These are phyloP conservation scores for Dactylonectria estremocensis DNA, from an alignment of 2,329 filamentous ascomycete species.

Conservation along the genomic window DNA sequence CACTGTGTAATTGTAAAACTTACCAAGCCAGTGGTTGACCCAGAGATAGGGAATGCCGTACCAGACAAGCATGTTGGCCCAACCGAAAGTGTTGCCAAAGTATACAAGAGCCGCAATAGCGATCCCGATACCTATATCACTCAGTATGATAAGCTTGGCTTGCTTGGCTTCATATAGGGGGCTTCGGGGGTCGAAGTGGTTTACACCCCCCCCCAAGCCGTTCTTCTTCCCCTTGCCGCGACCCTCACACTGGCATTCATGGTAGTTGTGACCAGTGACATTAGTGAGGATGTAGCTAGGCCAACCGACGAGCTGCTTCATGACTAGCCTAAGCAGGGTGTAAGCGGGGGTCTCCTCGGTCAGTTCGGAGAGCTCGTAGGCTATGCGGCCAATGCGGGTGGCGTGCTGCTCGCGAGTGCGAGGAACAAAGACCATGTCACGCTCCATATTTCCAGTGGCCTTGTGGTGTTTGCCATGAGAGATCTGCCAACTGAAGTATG, in stretches of 20 bases:
- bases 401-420: conserved; percentile 89
- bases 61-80: conserved; percentile 91
- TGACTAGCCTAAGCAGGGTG: conserved; percentile 80
- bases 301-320: conserved; percentile 94
- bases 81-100: conserved; percentile 85
- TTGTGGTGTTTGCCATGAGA: conserved; percentile 99
- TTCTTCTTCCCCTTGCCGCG: conserved; percentile 94
- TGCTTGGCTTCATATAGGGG: conserved; percentile 94
- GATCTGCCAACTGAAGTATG: conserved; percentile 99
- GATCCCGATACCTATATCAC: conserved; percentile 84
- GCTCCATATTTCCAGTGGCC: conserved; percentile 95
- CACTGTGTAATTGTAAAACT: conserved; percentile 53
- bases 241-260: conserved; percentile 91
- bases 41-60: conserved; percentile 96
- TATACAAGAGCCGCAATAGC: conserved; percentile 73
- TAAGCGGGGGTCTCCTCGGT: conserved; percentile 94
- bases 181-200: conserved; percentile 92
- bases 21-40: conserved; percentile 99
- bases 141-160: conserved; percentile 87
- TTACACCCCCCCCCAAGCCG: conserved; percentile 83
- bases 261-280: conserved; percentile 96
- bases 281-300: conserved; percentile 92
- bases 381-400: conserved; percentile 78
- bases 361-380: conserved; percentile 89
- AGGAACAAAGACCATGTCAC: conserved; percentile 98